Evolutionary conservation across 2,329 filamentous ascomycete genomes (phyloP), one percentile per base, ranked within the genome.

Genomic region (Didymella keratinophila): DNA sequence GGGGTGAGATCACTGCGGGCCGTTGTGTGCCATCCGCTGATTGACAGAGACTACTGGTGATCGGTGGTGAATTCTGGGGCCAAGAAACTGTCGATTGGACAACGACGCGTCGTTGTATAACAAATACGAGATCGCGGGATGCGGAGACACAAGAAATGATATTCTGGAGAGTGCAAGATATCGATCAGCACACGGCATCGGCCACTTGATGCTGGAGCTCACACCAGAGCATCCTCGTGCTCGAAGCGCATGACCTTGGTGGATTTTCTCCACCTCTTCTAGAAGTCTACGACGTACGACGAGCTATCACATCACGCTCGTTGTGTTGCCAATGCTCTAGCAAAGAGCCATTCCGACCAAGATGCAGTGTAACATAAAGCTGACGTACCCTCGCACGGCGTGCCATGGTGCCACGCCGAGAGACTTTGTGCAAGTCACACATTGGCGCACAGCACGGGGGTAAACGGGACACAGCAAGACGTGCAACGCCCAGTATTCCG

Each of bases 1-100:
- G 56, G 53, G 30, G 44, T 53, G 23, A 43, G 45, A 51, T 54
- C 34, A 54, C 34, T 28, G 50, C 56, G 46, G 56, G 45, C 55
- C 56, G 56, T 39, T 53, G 56, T 49, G 27, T 41, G 48, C 44
- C 21, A 30, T 37, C 28, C 28, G 21, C 18, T 47, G 41, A 21
- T 36, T 46, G 30, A 27, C 11, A 39, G 39, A 37, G 25, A 9
- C 34, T 34, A 43, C n/a, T 30, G 43, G 23, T 52, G 43, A 49
- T 48, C 49, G 37, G 37, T 44, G 14, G 27, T 46, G 28, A 34
- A 10, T n/a, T 27, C n/a, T 30, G n/a, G 45, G 20, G 32, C 39
- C 45, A 53, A 50, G 10, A 43, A 2, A 12, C 20, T 9, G 10
- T 34, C 32, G 12, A 54, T 58, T 51, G 50, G 46, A 11, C 37